phyloP scores from a whole-genome alignment of 495 filamentous ascomycete species.

The Amphirosellinia nigrospora region DNA sequence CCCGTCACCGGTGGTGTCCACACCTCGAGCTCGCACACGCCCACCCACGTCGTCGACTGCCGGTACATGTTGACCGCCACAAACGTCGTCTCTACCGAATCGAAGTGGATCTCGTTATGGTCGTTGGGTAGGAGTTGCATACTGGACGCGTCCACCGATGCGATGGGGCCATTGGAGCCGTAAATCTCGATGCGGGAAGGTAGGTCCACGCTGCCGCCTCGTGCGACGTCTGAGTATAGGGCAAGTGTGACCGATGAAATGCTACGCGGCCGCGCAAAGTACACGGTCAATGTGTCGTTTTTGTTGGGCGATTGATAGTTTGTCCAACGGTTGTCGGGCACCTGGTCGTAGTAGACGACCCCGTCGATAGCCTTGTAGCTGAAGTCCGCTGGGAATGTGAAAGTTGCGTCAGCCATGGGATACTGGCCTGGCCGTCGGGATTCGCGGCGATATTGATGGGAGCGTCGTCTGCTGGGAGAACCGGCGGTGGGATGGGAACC shows the following conservation, averaged over 20 bases:
- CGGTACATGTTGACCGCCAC: constrained; percentile 43
- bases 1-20: constrained; percentile 38
- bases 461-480: constrained; percentile 26
- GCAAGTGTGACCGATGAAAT: constrained; percentile 49
- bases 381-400: constrained; percentile 40
- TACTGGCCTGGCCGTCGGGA: constrained; percentile 46
- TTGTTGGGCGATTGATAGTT: constrained; percentile 44
- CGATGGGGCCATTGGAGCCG: constrained; percentile 38
- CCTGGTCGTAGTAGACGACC: constrained; percentile 49
- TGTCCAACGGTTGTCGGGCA: constrained; percentile 55
- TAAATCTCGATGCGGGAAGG: constrained; percentile 47
- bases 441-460: constrained; percentile 53
- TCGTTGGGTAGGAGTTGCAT: constrained; percentile 45
- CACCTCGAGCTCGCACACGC: constrained; percentile 47
- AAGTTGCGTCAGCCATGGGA: constrained; percentile 45
- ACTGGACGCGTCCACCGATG: constrained; percentile 30
- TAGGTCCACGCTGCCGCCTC: constrained; percentile 45
- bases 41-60: constrained; percentile 37
- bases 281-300: constrained; percentile 48
- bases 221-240: constrained; percentile 44
- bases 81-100: constrained; percentile 36
- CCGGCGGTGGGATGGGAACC: constrained; percentile 31
- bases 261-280: constrained; percentile 47
- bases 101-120: constrained; percentile 47
- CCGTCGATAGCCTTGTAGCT: constrained; percentile 53